Percentiles rank a stretch among this genome's conserved stretches.
Evolutionary conservation across 2,329 filamentous ascomycete genomes (phyloP).

Genomic region (Aspergillus hortae): DNA sequence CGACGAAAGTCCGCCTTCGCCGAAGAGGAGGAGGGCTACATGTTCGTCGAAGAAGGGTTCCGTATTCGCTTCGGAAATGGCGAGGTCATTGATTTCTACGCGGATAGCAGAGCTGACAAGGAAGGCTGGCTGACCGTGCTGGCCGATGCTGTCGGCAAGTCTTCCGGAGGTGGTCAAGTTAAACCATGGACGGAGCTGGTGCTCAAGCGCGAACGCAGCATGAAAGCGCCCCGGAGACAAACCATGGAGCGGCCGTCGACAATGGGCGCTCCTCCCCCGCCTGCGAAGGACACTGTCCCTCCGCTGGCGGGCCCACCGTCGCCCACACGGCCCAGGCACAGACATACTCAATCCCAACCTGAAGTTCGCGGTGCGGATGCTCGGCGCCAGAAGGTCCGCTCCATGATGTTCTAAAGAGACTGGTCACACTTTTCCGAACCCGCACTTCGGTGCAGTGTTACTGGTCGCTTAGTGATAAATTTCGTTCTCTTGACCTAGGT

Average conservation of each 20-base stretch:
- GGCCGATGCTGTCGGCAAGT: slow-evolving; percentile 63
- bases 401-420: slow-evolving; percentile 37
- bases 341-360: slow-evolving; percentile 39
- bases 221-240: slow-evolving; percentile 27
- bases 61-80: slow-evolving; percentile 97
- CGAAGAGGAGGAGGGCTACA: slow-evolving; percentile 97
- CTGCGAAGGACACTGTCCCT: slow-evolving; percentile 18
- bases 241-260: slow-evolving; percentile 23
- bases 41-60: slow-evolving; percentile 99
- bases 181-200: slow-evolving; percentile 63
- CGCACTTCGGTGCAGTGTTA: not conserved
- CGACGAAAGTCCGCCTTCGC: slow-evolving; percentile 93
- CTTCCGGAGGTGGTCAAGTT: slow-evolving; percentile 38
- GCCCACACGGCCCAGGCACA: slow-evolving; percentile 32
- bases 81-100: slow-evolving; percentile 98
- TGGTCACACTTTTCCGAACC: not conserved
- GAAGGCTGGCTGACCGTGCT: slow-evolving; percentile 93
- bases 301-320: slow-evolving; percentile 28
- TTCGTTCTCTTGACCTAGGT: slow-evolving; percentile 1
- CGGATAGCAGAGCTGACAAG: slow-evolving; percentile 81
- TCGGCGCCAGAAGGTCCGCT: slow-evolving; percentile 40
- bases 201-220: slow-evolving; percentile 45
- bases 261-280: slow-evolving; percentile 19
- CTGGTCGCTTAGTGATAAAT: not conserved
- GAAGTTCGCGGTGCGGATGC: slow-evolving; percentile 33